Conservation (phyloP, 73 alveolate genomes). For the Blepharisma japonicum region DNA sequence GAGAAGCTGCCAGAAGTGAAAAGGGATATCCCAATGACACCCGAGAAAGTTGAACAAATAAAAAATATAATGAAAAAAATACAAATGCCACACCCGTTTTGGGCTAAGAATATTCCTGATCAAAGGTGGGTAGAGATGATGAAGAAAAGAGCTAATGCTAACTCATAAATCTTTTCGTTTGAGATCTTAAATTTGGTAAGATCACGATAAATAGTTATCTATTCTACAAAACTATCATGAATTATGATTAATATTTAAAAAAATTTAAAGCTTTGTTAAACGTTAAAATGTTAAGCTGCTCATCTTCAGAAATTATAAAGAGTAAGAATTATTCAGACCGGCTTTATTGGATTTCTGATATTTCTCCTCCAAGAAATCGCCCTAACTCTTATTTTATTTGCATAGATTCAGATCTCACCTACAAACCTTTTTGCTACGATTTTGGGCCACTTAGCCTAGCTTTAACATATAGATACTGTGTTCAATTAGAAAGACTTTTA, state of each 20-base stretch:
- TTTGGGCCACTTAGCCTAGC: constrained; percentile 74
- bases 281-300: no score
- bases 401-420: constrained; percentile 48
- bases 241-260: no score
- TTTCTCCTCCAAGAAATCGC: constrained; percentile 44
- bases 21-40: constrained; percentile 11
- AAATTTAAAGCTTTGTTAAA: no score
- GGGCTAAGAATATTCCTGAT: constrained; percentile 26
- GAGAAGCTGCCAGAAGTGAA: not conserved
- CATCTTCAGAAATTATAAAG: no score
- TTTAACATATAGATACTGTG: constrained; percentile 56
- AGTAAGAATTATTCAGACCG: constrained; percentile 14
- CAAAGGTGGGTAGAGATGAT: no score
- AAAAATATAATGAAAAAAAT: constrained; percentile 20
- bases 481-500: constrained; percentile 49
- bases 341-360: constrained; percentile 85
- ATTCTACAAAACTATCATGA: no score
- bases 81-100: not conserved
- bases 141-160: no score
- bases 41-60: not conserved
- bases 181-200: no score
- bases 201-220: no score
- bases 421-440: constrained; percentile 69
- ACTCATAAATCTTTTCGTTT: no score
- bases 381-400: constrained; percentile 24